Evolutionary conservation across 805 yeast species (phyloP).

Genomic region (Clavispora asparagi): DNA sequence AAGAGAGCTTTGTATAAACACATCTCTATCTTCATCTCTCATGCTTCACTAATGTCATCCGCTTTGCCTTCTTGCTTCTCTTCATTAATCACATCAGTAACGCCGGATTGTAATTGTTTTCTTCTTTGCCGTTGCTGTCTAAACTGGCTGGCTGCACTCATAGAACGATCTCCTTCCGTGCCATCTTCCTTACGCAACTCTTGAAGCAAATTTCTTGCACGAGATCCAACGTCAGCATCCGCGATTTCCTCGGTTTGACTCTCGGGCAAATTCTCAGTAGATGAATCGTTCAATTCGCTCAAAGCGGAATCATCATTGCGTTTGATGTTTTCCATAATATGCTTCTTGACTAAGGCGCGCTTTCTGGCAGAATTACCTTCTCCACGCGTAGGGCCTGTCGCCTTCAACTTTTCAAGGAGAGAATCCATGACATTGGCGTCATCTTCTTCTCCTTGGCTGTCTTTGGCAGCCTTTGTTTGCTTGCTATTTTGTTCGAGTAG

Average conservation of each 20-base stretch:
- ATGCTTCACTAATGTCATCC: background rate
- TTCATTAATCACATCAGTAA: background rate
- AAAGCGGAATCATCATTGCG: background rate
- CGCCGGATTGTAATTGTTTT: constrained; percentile 2
- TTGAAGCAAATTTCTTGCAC: constrained; percentile 60
- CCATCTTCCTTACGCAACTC: constrained; percentile 43
- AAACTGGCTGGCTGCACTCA: constrained; percentile 10
- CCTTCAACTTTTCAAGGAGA: constrained; percentile 77
- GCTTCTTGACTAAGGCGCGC: constrained; percentile 69
- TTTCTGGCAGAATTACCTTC: constrained; percentile 79
- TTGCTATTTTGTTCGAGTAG: constrained; percentile 46
- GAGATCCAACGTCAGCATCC: constrained; percentile 43
- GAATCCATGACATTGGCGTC: constrained; percentile 73
- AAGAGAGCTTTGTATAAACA: background rate
- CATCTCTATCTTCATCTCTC: background rate
- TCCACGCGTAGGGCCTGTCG: constrained; percentile 73
- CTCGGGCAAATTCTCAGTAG: constrained; percentile 9
- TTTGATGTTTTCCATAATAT: constrained; percentile 39
- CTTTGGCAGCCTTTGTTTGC: constrained; percentile 15
- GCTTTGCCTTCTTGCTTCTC: background rate
- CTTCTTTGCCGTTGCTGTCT: constrained; percentile 13
- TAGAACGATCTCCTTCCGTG: constrained; percentile 2
- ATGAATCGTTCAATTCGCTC: background rate
- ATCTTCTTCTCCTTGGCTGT: constrained; percentile 32
- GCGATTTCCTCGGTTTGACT: constrained; percentile 13